Base-by-base conservation (phyloP, 225 moss, liverwort and hornwort genomes). In the Takakia lepidozioides region DNA sequence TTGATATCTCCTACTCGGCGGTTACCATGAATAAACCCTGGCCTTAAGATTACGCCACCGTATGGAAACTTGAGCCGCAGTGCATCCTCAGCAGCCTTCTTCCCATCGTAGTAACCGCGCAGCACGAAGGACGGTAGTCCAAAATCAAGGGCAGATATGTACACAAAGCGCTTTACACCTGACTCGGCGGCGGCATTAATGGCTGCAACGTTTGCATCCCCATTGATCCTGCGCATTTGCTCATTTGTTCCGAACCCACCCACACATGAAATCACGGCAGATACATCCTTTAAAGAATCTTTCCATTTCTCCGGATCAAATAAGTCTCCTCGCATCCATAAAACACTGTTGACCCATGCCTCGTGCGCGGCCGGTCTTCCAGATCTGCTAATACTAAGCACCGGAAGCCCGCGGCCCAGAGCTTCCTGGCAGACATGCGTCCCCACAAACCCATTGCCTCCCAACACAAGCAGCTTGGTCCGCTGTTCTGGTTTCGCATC, bases 211-310 rank as follows among this genome's bases (percentile, higher is more conserved):
- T 93, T 88, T 17, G 88, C 93, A 7, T 52, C 67, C 18, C 93
- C 93, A 67, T 88, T 93, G 19, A 84, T 86, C 50, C 54, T 81
- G 46, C 55, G 61, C 93, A 93, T 93, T 32, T 81, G 66, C 8
- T 71, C 76, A 29, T 86, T 88, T 29, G 88, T 78, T 39, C 93
- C 93, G 21, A 93, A 93, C 3, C 83, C 93, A 5, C 93, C 93
- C 0, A 93, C 88, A 38, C 93, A 93, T 0, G 93, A 93, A 27
- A 89, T 82, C 27, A 80, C 74, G 5, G 74, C 67, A 0, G 70
- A 67, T 19, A 61, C 67, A 17, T 67, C 67, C 4, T 38, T 30
- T 14, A 80, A 38, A 4, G 47, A 36, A 24, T 39, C 36, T 25
- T 42, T 51, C 79, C 79, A 80, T 10, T 54, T 57, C 1, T 50